These are phyloP conservation scores for Eimeria praecox DNA, from an alignment of 169 alveolate genomes.

Conservation along the genomic window DNA sequence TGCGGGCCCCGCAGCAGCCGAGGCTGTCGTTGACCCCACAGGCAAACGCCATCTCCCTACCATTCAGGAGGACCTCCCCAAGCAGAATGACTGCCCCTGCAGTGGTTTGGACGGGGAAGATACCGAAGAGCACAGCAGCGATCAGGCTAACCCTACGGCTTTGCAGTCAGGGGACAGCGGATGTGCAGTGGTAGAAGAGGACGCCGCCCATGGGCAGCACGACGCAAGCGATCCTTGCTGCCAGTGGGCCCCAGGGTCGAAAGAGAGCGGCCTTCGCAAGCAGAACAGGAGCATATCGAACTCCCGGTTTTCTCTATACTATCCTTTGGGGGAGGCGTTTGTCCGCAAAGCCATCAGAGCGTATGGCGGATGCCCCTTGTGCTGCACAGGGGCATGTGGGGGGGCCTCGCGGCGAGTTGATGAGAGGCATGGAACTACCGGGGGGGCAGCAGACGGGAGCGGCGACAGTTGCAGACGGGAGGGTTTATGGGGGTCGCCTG, in stretches of 20 bases:
- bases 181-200: constrained; percentile 10
- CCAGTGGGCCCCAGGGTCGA: not conserved
- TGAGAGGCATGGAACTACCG: not conserved
- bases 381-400: constrained; percentile 54
- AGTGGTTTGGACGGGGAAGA: not conserved
- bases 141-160: not conserved
- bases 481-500: constrained; percentile 44
- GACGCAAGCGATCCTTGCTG: constrained; percentile 54
- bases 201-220: constrained; percentile 18
- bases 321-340: constrained; percentile 69
- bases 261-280: constrained; percentile 6
- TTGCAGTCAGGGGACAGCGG: not conserved
- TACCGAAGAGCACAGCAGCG: not conserved
- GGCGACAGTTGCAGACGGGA: not conserved
- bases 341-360: constrained; percentile 39
- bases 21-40: not conserved
- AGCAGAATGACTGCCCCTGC: not conserved
- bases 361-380: constrained; percentile 52
- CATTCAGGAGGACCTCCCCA: not conserved
- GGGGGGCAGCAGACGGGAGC: not conserved
- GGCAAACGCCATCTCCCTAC: not conserved
- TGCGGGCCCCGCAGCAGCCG: not conserved
- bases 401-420: constrained; percentile 31
- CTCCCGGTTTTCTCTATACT: constrained; percentile 39
- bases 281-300: constrained; percentile 38